Conservation (phyloP, 2,329 filamentous ascomycete species). For the Rachicladosporium sp. region DNA sequence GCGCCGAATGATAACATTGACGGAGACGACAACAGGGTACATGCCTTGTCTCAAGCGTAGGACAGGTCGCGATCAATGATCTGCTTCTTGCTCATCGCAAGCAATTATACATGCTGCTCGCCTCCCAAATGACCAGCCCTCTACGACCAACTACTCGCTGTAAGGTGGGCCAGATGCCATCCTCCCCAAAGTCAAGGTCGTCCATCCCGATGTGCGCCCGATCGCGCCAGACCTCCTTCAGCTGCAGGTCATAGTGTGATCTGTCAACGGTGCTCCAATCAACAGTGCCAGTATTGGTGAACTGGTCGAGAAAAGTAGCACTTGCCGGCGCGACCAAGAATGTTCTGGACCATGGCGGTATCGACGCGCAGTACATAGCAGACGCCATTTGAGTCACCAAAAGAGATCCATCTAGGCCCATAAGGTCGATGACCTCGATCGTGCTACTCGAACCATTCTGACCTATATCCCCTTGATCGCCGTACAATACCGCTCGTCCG, state of each 20-base stretch:
- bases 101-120: conserved; percentile 21
- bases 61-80: background rate
- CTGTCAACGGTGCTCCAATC: background rate
- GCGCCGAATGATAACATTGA: background rate
- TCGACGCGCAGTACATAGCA: background rate
- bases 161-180: conserved; percentile 62
- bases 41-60: background rate
- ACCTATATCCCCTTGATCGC: too few species aligned
- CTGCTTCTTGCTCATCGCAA: conserved; percentile 11
- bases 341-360: conserved; percentile 21
- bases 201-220: conserved; percentile 61
- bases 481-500: conserved; percentile 49
- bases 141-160: conserved; percentile 43
- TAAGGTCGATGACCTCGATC: conserved; percentile 53
- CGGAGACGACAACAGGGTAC: background rate
- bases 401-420: conserved; percentile 51
- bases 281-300: conserved; percentile 5
- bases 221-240: conserved; percentile 60
- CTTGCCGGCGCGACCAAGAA: conserved; percentile 61
- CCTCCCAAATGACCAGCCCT: conserved; percentile 34
- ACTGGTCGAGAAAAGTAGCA: conserved; percentile 56
- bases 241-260: conserved; percentile 34
- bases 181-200: conserved; percentile 66
- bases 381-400: background rate
- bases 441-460: too few species aligned